phyloP scores from a whole-genome alignment of 164 flowering plant species.

The Hamamelis virginiana region DNA sequence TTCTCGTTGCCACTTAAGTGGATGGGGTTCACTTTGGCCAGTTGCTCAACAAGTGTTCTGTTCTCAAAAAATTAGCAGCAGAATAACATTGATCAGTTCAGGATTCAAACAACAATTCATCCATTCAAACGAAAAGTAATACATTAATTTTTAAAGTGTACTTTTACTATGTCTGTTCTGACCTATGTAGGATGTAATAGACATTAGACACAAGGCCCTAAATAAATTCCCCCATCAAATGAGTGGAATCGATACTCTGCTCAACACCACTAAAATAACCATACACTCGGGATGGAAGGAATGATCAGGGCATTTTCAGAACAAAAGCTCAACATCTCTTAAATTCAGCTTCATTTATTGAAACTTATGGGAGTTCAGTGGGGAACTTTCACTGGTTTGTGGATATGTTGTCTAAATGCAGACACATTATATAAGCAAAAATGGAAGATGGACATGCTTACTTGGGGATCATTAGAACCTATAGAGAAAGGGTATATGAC shows the following conservation, averaged over 20 bases:
- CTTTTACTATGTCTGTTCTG: background rate
- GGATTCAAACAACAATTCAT: background rate
- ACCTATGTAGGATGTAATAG: background rate
- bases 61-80: slow-evolving; percentile 9
- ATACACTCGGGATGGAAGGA: background rate
- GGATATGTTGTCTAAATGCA: too few species aligned
- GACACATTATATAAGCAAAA: too few species aligned
- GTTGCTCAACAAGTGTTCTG: slow-evolving; percentile 73
- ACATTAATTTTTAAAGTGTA: background rate
- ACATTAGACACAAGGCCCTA: background rate
- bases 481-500: too few species aligned
- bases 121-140: background rate
- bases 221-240: background rate
- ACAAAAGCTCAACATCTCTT: background rate
- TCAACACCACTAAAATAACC: background rate
- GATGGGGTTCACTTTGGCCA: slow-evolving; percentile 68
- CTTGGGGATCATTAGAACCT: too few species aligned
- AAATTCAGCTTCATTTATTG: background rate
- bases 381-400: too few species aligned
- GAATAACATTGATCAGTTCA: background rate
- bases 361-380: background rate
- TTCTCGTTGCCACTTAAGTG: slow-evolving; percentile 59
- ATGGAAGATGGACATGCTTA: too few species aligned
- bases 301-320: background rate
- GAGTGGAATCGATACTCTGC: background rate